Evolutionary conservation across 2,329 filamentous ascomycete genomes (phyloP).

Genomic region (Onygenales sp.): DNA sequence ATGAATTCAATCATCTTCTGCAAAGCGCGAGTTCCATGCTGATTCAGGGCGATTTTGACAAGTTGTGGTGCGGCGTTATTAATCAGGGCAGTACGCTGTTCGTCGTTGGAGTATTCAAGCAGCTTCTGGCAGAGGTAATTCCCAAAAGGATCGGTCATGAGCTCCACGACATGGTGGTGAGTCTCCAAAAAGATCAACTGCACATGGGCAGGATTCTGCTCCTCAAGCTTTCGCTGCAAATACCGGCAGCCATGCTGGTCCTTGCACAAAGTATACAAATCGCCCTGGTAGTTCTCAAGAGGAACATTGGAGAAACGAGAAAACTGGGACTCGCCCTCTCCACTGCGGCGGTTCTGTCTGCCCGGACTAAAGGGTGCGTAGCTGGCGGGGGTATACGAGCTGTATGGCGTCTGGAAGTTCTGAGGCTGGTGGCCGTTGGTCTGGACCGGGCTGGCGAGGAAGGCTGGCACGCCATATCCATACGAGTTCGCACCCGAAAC

Average conservation of each 20-base stretch:
- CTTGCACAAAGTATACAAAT: constrained; percentile 87
- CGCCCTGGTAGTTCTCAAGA: constrained; percentile 68
- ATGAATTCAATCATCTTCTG: constrained; percentile 99
- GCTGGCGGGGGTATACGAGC: constrained; percentile 43
- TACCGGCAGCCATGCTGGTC: constrained; percentile 97
- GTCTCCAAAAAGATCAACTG: constrained; percentile 94
- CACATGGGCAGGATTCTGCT: constrained; percentile 70
- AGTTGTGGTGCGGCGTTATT: constrained; percentile 80
- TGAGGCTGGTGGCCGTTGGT: constrained; percentile 23
- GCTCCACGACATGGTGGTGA: constrained; percentile 83
- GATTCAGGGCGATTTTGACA: constrained; percentile 89
- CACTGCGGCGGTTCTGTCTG: constrained; percentile 56
- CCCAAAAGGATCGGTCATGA: constrained; percentile 97
- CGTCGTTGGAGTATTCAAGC: constrained; percentile 87
- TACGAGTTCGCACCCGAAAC: constrained; percentile 26
- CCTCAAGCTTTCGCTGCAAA: constrained; percentile 93
- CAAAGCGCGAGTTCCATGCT: constrained; percentile 89
- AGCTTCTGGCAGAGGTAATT: constrained; percentile 99
- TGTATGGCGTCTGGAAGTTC: constrained; percentile 45
- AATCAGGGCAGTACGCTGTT: constrained; percentile 87
- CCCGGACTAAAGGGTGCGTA: constrained; percentile 53
- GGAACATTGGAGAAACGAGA: constrained; percentile 76
- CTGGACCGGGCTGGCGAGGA: constrained; percentile 42
- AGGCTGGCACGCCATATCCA: constrained; percentile 43
- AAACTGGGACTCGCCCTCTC: constrained; percentile 40